Evolutionary conservation across 768 basidiomycete genomes (phyloP).

Genomic region (Boletus rubroflammeus): DNA sequence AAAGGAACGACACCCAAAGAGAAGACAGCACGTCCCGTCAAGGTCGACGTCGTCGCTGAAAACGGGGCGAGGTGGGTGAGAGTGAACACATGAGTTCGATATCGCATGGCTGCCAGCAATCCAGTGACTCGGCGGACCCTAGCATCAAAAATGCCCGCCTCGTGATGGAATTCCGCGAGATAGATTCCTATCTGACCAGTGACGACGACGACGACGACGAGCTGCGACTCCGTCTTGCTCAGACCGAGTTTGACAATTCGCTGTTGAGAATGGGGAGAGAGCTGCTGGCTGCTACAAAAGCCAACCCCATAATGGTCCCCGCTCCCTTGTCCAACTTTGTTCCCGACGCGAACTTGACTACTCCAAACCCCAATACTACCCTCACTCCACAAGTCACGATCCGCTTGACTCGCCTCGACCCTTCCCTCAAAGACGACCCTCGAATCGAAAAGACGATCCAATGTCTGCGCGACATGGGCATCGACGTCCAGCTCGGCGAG

Average conservation of each 20-base stretch:
- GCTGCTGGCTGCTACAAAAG: slow-evolving; percentile 60
- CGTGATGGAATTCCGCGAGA: slow-evolving; percentile 76
- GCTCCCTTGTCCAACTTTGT: background rate
- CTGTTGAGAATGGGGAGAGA: slow-evolving; percentile 66
- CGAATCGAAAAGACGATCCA: slow-evolving; percentile 62
- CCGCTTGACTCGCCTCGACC: slow-evolving; percentile 68
- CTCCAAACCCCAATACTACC: background rate
- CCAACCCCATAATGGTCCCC: slow-evolving; percentile 44
- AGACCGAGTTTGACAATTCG: slow-evolving; percentile 65
- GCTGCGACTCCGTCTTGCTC: slow-evolving; percentile 40
- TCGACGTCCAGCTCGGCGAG: slow-evolving; percentile 67
- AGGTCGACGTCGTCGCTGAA: slow-evolving; percentile 79
- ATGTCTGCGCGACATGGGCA: slow-evolving; percentile 54
- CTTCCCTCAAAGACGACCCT: slow-evolving; percentile 38
- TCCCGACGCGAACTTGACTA: slow-evolving; percentile 1
- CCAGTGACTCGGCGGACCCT: slow-evolving; percentile 1
- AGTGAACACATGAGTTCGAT: slow-evolving; percentile 72
- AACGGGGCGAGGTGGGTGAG: slow-evolving; percentile 77
- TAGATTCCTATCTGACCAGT: slow-evolving; percentile 71
- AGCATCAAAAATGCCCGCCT: slow-evolving; percentile 79
- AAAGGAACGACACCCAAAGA: background rate
- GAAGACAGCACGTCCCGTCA: slow-evolving; percentile 34
- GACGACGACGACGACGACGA: slow-evolving; percentile 46
- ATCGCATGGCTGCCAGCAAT: background rate
- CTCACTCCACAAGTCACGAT: slow-evolving; percentile 49